A percentile compares a stretch with the other conserved stretches of the same genome.
Evolutionary conservation across 352 stramenopile species (phyloP).

Genomic region (Globisporangium camurandrum): DNA sequence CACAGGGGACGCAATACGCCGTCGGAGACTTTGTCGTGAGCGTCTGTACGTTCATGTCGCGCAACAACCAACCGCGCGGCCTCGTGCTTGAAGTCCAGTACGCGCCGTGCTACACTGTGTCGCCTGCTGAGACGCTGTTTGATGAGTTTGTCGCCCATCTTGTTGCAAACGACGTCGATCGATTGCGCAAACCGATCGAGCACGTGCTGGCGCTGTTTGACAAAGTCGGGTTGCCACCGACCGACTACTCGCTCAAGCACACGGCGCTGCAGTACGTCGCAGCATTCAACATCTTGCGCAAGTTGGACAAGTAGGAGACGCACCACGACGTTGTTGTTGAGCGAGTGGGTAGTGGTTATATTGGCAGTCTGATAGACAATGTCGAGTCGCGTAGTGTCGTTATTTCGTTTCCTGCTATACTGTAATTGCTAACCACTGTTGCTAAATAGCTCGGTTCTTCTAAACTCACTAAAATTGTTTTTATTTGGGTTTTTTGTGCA

Average conservation of each 20-base stretch:
- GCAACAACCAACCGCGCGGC: slow-evolving; percentile 70
- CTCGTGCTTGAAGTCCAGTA: slow-evolving; percentile 84
- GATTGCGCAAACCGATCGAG: slow-evolving; percentile 69
- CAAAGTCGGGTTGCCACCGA: slow-evolving; percentile 58
- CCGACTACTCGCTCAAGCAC: slow-evolving; percentile 84
- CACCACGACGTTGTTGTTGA: too few species aligned
- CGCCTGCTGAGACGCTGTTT: slow-evolving; percentile 71
- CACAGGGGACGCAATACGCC: slow-evolving; percentile 69
- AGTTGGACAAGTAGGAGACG: slow-evolving; percentile 70
- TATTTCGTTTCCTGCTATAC: too few species aligned
- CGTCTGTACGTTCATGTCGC: slow-evolving; percentile 84
- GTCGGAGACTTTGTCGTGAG: slow-evolving; percentile 82
- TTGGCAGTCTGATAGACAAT: too few species aligned
- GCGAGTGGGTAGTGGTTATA: too few species aligned
- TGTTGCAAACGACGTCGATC: slow-evolving; percentile 50
- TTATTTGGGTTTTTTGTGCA: too few species aligned
- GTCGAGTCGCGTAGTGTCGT: too few species aligned
- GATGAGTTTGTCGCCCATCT: slow-evolving; percentile 78
- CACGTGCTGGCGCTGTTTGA: slow-evolving; percentile 59
- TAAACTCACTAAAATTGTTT: too few species aligned
- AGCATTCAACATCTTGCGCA: slow-evolving; percentile 80
- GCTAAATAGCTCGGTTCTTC: too few species aligned
- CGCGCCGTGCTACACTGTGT: slow-evolving; percentile 68
- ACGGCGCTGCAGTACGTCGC: slow-evolving; percentile 84
- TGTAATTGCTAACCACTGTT: too few species aligned